Evolutionary conservation across 225 moss, liverwort and hornwort genomes (phyloP), one percentile per base, ranked within the genome.

Genomic region (Straminergon stramineum): DNA sequence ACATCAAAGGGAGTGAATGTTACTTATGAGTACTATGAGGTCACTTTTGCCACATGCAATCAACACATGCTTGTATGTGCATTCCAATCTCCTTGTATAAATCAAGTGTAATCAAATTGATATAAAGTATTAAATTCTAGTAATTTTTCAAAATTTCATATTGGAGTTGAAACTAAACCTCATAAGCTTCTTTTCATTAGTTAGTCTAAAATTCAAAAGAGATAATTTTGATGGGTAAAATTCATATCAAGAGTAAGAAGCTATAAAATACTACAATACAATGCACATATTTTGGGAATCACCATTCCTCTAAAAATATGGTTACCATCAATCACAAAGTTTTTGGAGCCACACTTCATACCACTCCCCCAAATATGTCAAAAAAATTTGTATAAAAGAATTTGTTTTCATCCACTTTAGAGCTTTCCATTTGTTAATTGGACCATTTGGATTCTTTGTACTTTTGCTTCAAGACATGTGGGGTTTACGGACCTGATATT

Each of bases 11-110:
- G 1, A 24, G 4, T 26, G 41, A 24, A 24, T 24, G 39, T 24
- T 2, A 39, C 24, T 70, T 39, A 1, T 2, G 0, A 15, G 4
- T 35, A 11, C 10, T 4, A 6, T 6, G 3, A 37, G 11, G 21
- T 21, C 68, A 68, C 68, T 37, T 20, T 68, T 37, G 0, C 6
- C 6, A 11, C 12, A 68, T 12, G 6, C 11, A 68, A 37, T 68
- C 11, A 11, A 20, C 6, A 37, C 35, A 20, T 67, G 11, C 37
- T 20, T 37, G 11, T 37, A 67, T 37, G 67, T 6, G 2, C 37
- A 20, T 39, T 69, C 39, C 2, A 69, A 0, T 39, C 7, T 69
- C 69, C 1, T 69, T 23, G 4, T 23, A 23, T n/a, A 13, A 69
- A n/a, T n/a, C 13, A n/a, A 69, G 2, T 13, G 0, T 39, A 23